These are phyloP conservation scores for Colletotrichum somersetense DNA, from an alignment of 2,329 filamentous ascomycete species.

Conservation along the genomic window DNA sequence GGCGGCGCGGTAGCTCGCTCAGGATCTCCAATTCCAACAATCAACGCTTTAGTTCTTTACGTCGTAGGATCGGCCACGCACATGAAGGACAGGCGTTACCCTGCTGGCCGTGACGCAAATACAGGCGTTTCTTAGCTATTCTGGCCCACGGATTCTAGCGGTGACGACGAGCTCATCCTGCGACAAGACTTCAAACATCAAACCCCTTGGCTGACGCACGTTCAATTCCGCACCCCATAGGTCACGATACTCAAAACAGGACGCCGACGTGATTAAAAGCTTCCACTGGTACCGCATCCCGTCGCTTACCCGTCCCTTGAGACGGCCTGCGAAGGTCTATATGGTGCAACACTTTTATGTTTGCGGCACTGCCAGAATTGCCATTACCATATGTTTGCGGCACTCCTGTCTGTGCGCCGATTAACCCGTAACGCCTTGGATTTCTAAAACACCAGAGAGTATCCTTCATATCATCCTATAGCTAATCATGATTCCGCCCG, in stretches of 20 bases:
- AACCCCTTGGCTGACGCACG: constrained; percentile 36
- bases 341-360: constrained; percentile 12
- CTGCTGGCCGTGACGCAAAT: constrained; percentile 24
- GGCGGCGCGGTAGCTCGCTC: constrained; percentile 19
- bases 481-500: constrained; percentile 3
- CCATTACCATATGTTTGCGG: constrained; percentile 26
- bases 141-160: constrained; percentile 8
- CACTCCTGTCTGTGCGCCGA: constrained; percentile 25
- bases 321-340: constrained; percentile 17
- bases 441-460: constrained; percentile 1
- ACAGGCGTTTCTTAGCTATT: constrained; percentile 10
- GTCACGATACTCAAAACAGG: neutral
- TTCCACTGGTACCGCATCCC: constrained; percentile 20
- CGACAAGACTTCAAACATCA: constrained; percentile 39
- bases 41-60: neutral
- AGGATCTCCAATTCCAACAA: neutral
- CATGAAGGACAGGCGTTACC: constrained; percentile 16
- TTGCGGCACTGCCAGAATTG: neutral
- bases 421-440: constrained; percentile 22
- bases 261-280: constrained; percentile 21
- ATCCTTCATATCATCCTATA: neutral
- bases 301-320: neutral
- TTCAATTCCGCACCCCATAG: constrained; percentile 6
- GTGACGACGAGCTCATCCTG: constrained; percentile 36
- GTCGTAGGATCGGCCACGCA: constrained; percentile 1